A percentile compares a stretch with the other conserved stretches of the same genome.
phyloP scores from a whole-genome alignment of 169 alveolate genomes.

The Cryptosporidium ubiquitum region DNA sequence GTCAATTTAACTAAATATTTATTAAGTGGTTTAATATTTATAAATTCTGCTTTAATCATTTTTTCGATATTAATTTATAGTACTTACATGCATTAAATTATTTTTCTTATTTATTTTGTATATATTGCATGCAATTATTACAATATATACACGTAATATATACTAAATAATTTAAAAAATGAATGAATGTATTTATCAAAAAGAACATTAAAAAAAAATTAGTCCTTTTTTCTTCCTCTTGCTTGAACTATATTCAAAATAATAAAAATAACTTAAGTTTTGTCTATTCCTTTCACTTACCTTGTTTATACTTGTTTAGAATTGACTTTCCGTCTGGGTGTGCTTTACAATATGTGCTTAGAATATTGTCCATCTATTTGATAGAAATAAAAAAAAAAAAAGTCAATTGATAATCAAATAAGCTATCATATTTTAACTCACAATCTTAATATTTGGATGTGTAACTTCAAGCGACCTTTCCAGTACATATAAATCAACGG shows the following conservation, averaged over 20 bases:
- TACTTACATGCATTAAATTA: neutral
- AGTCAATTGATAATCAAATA: neutral
- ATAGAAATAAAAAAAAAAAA: neutral
- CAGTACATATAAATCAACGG: constrained; percentile 63
- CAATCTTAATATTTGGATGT: constrained; percentile 40
- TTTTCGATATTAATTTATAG: neutral
- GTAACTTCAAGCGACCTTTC: constrained; percentile 68
- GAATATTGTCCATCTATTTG: constrained; percentile 24
- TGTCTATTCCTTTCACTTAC: neutral
- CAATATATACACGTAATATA: neutral
- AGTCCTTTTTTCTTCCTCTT: constrained; percentile 70
- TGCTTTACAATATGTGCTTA: neutral
- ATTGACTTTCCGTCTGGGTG: constrained; percentile 34
- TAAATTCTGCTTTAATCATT: neutral
- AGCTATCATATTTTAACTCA: neutral
- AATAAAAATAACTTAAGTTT: neutral
- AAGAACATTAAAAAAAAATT: neutral
- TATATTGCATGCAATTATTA: neutral
- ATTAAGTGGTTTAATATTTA: too few species aligned
- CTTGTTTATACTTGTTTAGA: constrained; percentile 49
- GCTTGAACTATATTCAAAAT: constrained; percentile 6
- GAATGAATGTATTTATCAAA: too few species aligned
- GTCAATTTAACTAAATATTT: too few species aligned
- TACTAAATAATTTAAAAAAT: neutral
- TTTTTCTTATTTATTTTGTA: neutral